phyloP scores from a whole-genome alignment of 75 land plant species.

The Cryptomeria japonica region DNA sequence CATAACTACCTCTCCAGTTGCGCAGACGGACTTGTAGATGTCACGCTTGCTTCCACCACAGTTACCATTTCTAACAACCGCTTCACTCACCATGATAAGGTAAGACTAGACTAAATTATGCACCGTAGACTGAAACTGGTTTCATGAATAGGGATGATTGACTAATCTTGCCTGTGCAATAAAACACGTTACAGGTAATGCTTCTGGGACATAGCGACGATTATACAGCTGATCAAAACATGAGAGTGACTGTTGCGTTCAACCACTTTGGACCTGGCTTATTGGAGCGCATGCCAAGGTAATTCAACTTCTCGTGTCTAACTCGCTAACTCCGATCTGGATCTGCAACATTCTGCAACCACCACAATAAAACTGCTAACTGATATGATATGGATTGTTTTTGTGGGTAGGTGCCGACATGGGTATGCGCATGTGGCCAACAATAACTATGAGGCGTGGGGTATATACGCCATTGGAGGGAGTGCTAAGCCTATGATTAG shows the following conservation, averaged over 20 bases:
- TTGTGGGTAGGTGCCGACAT: constrained; percentile 38
- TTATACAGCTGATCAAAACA: constrained; percentile 20
- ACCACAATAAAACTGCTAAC: too few relatives aligned
- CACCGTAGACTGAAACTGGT: too few relatives aligned
- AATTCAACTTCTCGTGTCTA: not conserved
- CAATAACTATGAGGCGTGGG: constrained; percentile 61
- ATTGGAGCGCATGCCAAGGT: too few relatives aligned
- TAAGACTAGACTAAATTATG: too few relatives aligned
- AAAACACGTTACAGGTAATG: constrained; percentile 26
- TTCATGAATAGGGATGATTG: too few relatives aligned
- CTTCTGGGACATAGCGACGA: constrained; percentile 27
- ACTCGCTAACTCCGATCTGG: too few relatives aligned
- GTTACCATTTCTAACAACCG: constrained; percentile 32
- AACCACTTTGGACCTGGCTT: too few relatives aligned
- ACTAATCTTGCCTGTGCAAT: too few relatives aligned
- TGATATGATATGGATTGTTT: too few relatives aligned
- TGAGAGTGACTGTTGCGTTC: constrained; percentile 20
- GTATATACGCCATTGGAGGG: constrained; percentile 67
- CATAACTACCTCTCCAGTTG: constrained; percentile 25
- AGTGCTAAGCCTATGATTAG: constrained; percentile 53
- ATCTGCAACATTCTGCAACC: too few relatives aligned
- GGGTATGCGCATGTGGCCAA: constrained; percentile 65
- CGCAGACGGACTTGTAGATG: constrained; percentile 34
- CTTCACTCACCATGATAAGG: too few relatives aligned
- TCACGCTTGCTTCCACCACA: constrained; percentile 26